phyloP scores from a whole-genome alignment of 176 grass and related monocot species.

The Musa schizocarpa region DNA sequence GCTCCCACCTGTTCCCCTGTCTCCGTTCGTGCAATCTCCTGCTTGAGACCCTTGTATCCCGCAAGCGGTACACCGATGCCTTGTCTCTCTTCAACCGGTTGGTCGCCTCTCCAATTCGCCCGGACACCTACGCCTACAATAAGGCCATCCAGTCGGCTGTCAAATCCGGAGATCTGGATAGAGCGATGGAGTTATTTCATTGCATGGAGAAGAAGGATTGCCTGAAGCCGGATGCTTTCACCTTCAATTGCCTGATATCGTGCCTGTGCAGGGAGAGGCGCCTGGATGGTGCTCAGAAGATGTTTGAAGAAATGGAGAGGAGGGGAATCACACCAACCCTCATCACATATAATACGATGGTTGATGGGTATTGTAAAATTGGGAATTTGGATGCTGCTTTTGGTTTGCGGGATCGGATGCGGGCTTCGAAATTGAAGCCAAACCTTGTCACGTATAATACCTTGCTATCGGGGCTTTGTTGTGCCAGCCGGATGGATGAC shows the following conservation, averaged over 20 bases:
- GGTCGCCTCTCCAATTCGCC: slow-evolving; percentile 18
- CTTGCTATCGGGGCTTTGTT: slow-evolving; percentile 42
- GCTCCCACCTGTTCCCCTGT: slow-evolving; percentile 22
- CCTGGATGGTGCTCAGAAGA: slow-evolving; percentile 18
- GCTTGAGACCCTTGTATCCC: slow-evolving; percentile 36
- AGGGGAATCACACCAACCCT: slow-evolving; percentile 25
- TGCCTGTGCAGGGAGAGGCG: slow-evolving; percentile 29
- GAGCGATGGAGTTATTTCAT: slow-evolving; percentile 26
- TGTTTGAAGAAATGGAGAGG: slow-evolving; percentile 49
- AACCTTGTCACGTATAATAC: slow-evolving; percentile 55
- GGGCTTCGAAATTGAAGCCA: slow-evolving; percentile 21
- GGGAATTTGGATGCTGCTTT: slow-evolving; percentile 40
- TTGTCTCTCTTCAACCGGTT: slow-evolving; percentile 33
- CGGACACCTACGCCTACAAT: slow-evolving; percentile 42
- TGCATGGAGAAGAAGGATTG: slow-evolving; percentile 28
- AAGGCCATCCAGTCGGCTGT: slow-evolving; percentile 38
- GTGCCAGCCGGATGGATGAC: slow-evolving; percentile 29
- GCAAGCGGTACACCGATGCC: slow-evolving; percentile 28
- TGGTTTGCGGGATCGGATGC: slow-evolving; percentile 30
- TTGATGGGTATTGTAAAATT: slow-evolving; percentile 38
- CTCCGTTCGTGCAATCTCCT: slow-evolving; percentile 52
- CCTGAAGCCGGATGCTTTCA: slow-evolving; percentile 33
- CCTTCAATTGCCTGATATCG: slow-evolving; percentile 44
- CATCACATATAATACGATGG: slow-evolving; percentile 53
- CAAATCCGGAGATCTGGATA: slow-evolving; percentile 32